Base-by-base conservation (phyloP, 2,329 filamentous ascomycete genomes). In the Cephalotrichum gorgonifer region DNA sequence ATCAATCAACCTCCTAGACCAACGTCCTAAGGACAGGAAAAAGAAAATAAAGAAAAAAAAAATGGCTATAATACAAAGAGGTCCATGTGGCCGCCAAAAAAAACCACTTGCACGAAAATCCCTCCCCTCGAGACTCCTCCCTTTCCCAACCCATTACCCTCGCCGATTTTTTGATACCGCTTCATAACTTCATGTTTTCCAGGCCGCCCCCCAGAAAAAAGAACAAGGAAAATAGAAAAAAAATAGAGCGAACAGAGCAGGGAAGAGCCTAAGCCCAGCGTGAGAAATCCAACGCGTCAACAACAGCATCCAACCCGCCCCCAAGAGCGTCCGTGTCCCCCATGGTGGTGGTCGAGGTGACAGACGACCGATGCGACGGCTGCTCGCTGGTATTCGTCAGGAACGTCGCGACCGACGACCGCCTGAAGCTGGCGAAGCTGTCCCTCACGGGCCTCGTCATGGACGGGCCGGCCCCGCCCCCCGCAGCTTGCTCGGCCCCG, bases 341-440 rank as follows among this genome's bases (percentile, higher is more conserved):
- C 6, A 74, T 74, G 5, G 14, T n/a, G 11, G 71, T 73, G 27
- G 72, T 74, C n/a, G 67, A 70, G 6, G 80, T 61, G 54, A 75
- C 69, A n/a, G 75, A 80, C 6, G 76, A 78, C 39, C 79, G 70
- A 51, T 82, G 78, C 47, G 76, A 80, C 9, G 63, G 68, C 54
- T 73, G 70, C 53, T 82, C 78, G 58, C 72, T 79, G 5, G 72
- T 71, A 51, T 65, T 75, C 2, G 76, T 76, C 54, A 83, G 77
- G 58, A 83, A 83, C 2, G 79, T 84, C 5, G 78, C 79, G 2
- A 83, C 79, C 30, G 79, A 83, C n/a, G 79, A 74, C 51, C 80
- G 70, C 46, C 79, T 71, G 35, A 84, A 66, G 55, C 74, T 80
- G 56, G 65, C 78, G 50, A 83, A 72, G 56, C 78, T 83, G 55